Evolutionary conservation across 1,284 basidiomycete genomes (phyloP), one percentile per base, ranked within the genome.

Genomic region (Moesziomyces parantarcticus): DNA sequence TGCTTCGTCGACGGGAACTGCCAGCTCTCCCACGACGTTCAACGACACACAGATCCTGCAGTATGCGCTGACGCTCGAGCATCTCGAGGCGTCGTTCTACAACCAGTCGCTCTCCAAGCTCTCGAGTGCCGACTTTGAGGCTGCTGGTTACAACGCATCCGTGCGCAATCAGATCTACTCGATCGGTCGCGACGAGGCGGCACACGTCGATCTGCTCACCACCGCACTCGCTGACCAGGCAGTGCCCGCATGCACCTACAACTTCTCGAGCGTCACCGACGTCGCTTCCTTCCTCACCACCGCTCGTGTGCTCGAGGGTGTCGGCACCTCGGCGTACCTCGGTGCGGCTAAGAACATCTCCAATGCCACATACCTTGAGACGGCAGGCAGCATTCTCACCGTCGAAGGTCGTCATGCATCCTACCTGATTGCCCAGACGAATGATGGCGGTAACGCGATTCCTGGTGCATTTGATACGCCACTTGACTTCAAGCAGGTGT

Each of bases 321-420:
- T 76, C 5, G 75, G 75, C 23, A 68, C 71, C 0, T 42, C 39
- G 0, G 66, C 65, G 7, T 69, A 75, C 52, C 25, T 76, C 4
- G 68, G 72, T 3, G 72, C 69, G 4, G 53, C 73, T 16, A 46
- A 71, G 51, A 75, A 75, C 58, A 68, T 81, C 44, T 63, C 66
- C 14, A 62, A 67, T 23, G 36, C 42, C n/a, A 54, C 49, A 0
- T 66, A 62, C 46, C 56, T 79, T 40, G 64, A 71, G 22, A 51
- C 63, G 3, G 79, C 79, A 3, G 81, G 60, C 11, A 58, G 60
- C 16, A 76, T 87, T 20, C 82, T 89, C 1, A 83, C 86, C 3
- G 87, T 86, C 23, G 86, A 86, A 34, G 84, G 86, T 0, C 86
- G 88, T 39, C 85, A 89, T n/a, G 87, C 87, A 4, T 62, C 65